A percentile compares a stretch with the other conserved stretches of the same genome.
These are phyloP conservation scores for Adansonia grandidieri DNA, from an alignment of 441 rosid species.

Conservation along the genomic window DNA sequence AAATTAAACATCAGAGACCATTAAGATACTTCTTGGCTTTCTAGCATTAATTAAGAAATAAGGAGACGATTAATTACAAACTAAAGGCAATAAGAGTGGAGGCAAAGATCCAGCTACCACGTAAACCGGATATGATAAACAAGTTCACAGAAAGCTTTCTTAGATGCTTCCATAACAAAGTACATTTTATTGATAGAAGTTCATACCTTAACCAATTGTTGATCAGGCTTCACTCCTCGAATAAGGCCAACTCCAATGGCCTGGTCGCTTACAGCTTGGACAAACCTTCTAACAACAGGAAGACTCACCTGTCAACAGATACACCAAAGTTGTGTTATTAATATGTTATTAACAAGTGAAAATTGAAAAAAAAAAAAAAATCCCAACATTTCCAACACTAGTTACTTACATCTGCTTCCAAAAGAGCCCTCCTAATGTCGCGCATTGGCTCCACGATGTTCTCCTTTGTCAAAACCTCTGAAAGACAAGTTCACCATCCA, in stretches of 20 bases:
- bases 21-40: not conserved
- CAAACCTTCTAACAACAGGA: conserved; percentile 97
- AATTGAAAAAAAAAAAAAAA: not conserved
- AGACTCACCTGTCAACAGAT: conserved; percentile 82
- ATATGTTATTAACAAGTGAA: not conserved
- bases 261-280: conserved; percentile 84
- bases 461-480: conserved; percentile 94
- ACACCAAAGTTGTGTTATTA: conserved; percentile 17
- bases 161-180: not conserved
- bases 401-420: conserved; percentile 95
- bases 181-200: conserved; percentile 13
- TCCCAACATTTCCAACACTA: conserved; percentile 4
- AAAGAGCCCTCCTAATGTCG: conserved; percentile 94
- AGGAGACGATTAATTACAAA: not conserved
- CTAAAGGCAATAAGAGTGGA: not conserved
- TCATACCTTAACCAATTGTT: conserved; percentile 89
- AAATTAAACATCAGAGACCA: conserved; percentile 16
- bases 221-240: conserved; percentile 95
- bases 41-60: not conserved
- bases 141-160: not conserved
- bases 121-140: conserved; percentile 15
- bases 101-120: not conserved
- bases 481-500: conserved; percentile 28
- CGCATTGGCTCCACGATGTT: conserved; percentile 93
- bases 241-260: conserved; percentile 88